phyloP scores from a whole-genome alignment of 306 rosid species.

The Vicia sativa region DNA sequence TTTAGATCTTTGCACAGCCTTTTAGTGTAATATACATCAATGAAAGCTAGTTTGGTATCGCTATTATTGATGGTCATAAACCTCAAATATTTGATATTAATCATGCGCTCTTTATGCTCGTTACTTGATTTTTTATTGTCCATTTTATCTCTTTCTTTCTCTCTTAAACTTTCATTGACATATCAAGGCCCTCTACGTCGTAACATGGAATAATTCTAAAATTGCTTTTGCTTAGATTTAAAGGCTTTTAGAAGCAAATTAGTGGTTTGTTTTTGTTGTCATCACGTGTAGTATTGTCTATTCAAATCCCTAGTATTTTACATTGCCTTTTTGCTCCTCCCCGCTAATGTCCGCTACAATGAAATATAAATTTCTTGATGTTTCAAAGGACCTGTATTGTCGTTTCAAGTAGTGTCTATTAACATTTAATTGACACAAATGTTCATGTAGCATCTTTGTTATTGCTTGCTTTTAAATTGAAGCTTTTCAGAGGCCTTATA shows the following conservation, averaged over 20 bases:
- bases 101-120: neutral
- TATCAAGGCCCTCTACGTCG: conserved; percentile 5
- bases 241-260: conserved; percentile 9
- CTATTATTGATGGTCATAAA: conserved; percentile 12
- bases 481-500: too few relatives aligned
- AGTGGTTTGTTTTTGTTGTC: neutral
- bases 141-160: too few relatives aligned
- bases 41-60: conserved; percentile 15
- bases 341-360: too few relatives aligned
- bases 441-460: too few relatives aligned
- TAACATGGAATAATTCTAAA: conserved; percentile 1
- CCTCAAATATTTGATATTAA: neutral
- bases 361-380: too few relatives aligned
- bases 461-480: too few relatives aligned
- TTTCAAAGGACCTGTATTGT: too few relatives aligned
- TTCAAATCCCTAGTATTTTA: too few relatives aligned
- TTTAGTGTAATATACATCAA: too few relatives aligned
- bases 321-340: too few relatives aligned
- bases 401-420: too few relatives aligned
- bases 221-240: conserved; percentile 12
- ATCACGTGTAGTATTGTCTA: conserved; percentile 1
- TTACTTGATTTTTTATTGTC: neutral
- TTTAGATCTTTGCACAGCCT: conserved; percentile 22
- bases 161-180: neutral
- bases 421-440: too few relatives aligned